Evolutionary conservation across 1,139 yeast species (phyloP).

Genomic region (Hansenula sp.): DNA sequence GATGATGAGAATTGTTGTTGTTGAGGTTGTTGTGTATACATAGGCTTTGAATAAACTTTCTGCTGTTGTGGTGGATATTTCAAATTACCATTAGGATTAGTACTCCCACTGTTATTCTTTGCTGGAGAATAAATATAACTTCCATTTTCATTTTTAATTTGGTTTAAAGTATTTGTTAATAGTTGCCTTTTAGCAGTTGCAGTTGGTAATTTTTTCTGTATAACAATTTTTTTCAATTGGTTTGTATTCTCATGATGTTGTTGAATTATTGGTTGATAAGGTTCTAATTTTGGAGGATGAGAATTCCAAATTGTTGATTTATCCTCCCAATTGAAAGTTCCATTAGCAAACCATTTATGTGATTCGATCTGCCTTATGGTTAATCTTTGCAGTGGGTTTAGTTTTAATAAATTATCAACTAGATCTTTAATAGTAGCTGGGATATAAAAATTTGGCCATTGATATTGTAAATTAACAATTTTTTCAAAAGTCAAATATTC

Average conservation of each 20-base stretch:
- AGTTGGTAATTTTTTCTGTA: slow-evolving; percentile 20
- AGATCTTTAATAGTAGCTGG: slow-evolving; percentile 46
- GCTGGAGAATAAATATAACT: slow-evolving; percentile 2
- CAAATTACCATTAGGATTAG: too few relatives aligned
- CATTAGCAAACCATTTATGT: slow-evolving; percentile 62
- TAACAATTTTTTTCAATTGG: slow-evolving; percentile 12
- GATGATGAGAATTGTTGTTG: slow-evolving; percentile 22
- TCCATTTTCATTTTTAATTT: slow-evolving; percentile 16
- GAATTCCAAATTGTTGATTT: slow-evolving; percentile 63
- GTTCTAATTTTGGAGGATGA: slow-evolving; percentile 67
- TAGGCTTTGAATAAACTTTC: slow-evolving; percentile 6
- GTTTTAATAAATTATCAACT: slow-evolving; percentile 48
- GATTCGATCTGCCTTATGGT: slow-evolving; percentile 60
- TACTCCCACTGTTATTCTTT: too few relatives aligned
- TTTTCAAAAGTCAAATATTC: slow-evolving; percentile 72
- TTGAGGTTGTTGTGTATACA: slow-evolving; percentile 8
- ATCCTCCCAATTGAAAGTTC: slow-evolving; percentile 61
- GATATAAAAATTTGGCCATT: slow-evolving; percentile 44
- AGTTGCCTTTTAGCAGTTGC: slow-evolving; percentile 33
- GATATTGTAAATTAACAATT: slow-evolving; percentile 60
- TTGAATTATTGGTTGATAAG: slow-evolving; percentile 44
- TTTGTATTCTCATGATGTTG: slow-evolving; percentile 15
- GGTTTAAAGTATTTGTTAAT: slow-evolving; percentile 24
- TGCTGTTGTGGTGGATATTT: too few relatives aligned
- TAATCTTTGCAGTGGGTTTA: slow-evolving; percentile 65